Conservation (phyloP, 371 early-diverging fungal genomes). For the Mucor saturninus region DNA sequence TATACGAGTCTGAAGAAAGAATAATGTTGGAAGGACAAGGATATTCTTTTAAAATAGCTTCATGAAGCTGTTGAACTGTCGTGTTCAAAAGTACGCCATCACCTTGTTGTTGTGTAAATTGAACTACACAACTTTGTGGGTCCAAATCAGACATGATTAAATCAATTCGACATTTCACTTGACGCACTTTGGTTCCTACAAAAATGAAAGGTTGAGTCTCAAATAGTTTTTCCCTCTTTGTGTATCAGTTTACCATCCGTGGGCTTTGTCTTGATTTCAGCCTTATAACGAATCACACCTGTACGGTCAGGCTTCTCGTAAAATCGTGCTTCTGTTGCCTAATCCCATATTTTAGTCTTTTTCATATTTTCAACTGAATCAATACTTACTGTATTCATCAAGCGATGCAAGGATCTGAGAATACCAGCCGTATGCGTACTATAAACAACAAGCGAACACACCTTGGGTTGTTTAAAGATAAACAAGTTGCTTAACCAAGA, state of each 20-base stretch:
- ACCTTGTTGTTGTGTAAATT: conserved; percentile 52
- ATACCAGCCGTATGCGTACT: conserved; percentile 33
- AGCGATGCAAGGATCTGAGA: conserved; percentile 34
- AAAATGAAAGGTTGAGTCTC: neutral
- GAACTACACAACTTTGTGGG: conserved; percentile 32
- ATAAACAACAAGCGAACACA: conserved; percentile 43
- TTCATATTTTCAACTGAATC: neutral
- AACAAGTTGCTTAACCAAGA: conserved; percentile 53
- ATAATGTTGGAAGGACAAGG: conserved; percentile 26
- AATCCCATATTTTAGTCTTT: neutral
- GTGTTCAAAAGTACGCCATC: conserved; percentile 27
- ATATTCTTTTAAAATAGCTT: conserved; percentile 25
- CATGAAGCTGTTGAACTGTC: conserved; percentile 27
- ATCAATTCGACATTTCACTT: conserved; percentile 54
- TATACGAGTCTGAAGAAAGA: conserved; percentile 14
- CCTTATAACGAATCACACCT: conserved; percentile 43
- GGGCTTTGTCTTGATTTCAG: conserved; percentile 41
- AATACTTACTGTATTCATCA: conserved; percentile 36
- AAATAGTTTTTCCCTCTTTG: neutral
- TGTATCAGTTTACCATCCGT: neutral
- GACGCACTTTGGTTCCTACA: conserved; percentile 27
- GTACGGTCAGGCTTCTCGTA: conserved; percentile 48
- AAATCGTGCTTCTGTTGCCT: conserved; percentile 38
- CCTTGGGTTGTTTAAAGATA: conserved; percentile 56
- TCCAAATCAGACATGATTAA: conserved; percentile 36